Percentiles rank a stretch among this genome's conserved stretches.
These are phyloP conservation scores for Eucalyptus decipiens DNA, from an alignment of 345 rosid genomes.

Conservation along the genomic window DNA sequence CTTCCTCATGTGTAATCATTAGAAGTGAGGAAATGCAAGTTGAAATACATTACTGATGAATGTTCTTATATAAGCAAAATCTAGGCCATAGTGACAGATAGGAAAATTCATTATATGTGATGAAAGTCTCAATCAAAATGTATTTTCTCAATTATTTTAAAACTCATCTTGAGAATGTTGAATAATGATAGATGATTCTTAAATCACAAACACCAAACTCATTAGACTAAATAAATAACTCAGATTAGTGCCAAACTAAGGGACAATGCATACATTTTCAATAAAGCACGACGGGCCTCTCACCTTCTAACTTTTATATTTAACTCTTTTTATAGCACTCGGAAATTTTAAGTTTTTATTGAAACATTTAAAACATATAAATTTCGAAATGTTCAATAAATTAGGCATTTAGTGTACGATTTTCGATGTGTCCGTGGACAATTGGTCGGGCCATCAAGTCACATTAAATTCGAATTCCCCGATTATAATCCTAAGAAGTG, in stretches of 20 bases:
- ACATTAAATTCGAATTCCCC: too few species aligned
- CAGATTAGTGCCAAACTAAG: not conserved
- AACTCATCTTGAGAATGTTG: not conserved
- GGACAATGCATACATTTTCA: too few species aligned
- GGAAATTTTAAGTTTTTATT: too few species aligned
- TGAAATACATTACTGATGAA: not conserved
- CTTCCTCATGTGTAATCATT: not conserved
- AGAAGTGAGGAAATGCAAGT: not conserved
- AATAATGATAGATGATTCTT: not conserved
- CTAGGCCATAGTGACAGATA: not conserved
- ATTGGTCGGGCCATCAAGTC: too few species aligned
- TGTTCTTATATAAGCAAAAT: not conserved
- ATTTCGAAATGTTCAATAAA: too few species aligned
- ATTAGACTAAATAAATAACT: not conserved
- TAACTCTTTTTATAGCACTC: too few species aligned
- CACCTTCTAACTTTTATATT: too few species aligned
- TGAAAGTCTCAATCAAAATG: not conserved
- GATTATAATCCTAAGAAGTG: too few species aligned
- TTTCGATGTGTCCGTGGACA: too few species aligned
- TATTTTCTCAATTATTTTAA: not conserved
- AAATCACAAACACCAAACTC: not conserved
- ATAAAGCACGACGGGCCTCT: too few species aligned
- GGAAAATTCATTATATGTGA: not conserved
- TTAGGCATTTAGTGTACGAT: too few species aligned
- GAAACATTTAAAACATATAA: too few species aligned